A percentile compares a stretch with the other conserved stretches of the same genome.
phyloP scores from a whole-genome alignment of 2,329 filamentous ascomycete genomes.

The Colletotrichum navitas region DNA sequence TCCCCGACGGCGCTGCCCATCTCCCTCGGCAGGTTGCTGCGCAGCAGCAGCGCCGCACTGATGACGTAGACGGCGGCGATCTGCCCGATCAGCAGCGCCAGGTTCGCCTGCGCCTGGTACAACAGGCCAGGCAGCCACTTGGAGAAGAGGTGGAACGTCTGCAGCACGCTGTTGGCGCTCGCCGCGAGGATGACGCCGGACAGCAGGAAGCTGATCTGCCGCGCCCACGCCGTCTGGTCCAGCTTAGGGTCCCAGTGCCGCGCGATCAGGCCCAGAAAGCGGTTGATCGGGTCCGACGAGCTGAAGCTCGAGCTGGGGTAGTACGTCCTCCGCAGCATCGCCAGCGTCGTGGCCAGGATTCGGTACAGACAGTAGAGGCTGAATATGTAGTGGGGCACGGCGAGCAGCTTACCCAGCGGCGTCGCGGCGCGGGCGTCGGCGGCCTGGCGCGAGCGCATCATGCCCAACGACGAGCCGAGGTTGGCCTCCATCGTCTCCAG shows the following conservation, averaged over 20 bases:
- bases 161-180: constrained; percentile 85
- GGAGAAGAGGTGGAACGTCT: constrained; percentile 85
- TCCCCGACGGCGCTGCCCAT: constrained; percentile 83
- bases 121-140: constrained; percentile 80
- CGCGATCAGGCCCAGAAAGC: constrained; percentile 82
- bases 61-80: constrained; percentile 89
- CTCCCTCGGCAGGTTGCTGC: constrained; percentile 82
- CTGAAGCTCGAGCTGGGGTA: constrained; percentile 65
- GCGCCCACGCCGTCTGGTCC: constrained; percentile 85
- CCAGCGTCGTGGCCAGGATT: constrained; percentile 78
- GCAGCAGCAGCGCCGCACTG: constrained; percentile 79
- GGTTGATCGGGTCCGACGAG: constrained; percentile 85
- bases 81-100: constrained; percentile 84
- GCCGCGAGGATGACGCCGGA: constrained; percentile 86
- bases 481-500: constrained; percentile 84
- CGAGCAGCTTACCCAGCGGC: constrained; percentile 71
- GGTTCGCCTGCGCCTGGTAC: constrained; percentile 80
- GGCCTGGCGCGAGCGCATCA: constrained; percentile 73
- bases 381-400: constrained; percentile 75
- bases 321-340: constrained; percentile 72
- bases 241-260: constrained; percentile 87
- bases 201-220: constrained; percentile 86
- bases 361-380: constrained; percentile 88
- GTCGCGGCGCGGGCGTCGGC: constrained; percentile 77
- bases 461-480: constrained; percentile 73